Conservation (phyloP, 75 land plant species). For the Sequoia sempervirens region DNA sequence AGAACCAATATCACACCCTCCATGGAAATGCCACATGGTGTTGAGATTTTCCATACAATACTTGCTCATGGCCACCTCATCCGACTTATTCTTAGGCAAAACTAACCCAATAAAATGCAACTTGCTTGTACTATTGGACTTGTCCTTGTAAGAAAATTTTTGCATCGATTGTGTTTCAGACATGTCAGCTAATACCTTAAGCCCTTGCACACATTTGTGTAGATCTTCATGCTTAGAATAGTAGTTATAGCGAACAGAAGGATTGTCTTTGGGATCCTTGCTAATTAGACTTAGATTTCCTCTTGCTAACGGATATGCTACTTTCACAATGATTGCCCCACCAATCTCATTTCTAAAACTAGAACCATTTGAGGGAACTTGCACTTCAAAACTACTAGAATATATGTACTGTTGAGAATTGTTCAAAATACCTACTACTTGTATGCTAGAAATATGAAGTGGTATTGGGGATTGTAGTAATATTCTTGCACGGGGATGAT, state of each 20-base stretch:
- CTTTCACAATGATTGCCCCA: slow-evolving; percentile 36
- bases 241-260: slow-evolving; percentile 81
- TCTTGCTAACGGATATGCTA: slow-evolving; percentile 59
- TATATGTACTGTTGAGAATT: slow-evolving; percentile 51
- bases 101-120: neutral
- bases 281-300: slow-evolving; percentile 53
- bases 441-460: slow-evolving; percentile 47
- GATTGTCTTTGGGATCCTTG: slow-evolving; percentile 57
- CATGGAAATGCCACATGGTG: slow-evolving; percentile 18
- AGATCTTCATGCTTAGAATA: slow-evolving; percentile 58
- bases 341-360: neutral
- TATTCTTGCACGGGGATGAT: slow-evolving; percentile 70
- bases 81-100: neutral
- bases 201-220: slow-evolving; percentile 54
- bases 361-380: neutral
- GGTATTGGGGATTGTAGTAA: slow-evolving; percentile 45
- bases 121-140: neutral
- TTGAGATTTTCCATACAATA: neutral
- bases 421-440: slow-evolving; percentile 66
- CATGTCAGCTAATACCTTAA: slow-evolving; percentile 26
- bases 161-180: neutral
- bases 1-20: slow-evolving; percentile 8
- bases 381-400: slow-evolving; percentile 42
- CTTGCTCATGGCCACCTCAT: neutral
- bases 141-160: neutral